Evolutionary conservation across 140 eudicot genomes (phyloP).

Genomic region (Oenanthe javanica): DNA sequence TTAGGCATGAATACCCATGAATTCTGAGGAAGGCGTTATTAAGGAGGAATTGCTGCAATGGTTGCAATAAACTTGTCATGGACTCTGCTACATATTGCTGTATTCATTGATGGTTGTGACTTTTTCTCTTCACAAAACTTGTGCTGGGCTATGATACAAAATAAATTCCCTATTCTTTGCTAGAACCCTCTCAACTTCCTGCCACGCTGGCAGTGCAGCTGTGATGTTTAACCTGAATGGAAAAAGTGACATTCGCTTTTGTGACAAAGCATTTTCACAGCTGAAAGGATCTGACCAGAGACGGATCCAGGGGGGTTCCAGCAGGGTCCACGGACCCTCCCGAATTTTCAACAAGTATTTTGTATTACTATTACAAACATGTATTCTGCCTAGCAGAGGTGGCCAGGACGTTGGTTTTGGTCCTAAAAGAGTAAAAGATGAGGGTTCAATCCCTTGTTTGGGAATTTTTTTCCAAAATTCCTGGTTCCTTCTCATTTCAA

Average conservation of each 20-base stretch:
- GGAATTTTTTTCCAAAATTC: too few species aligned
- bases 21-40: background rate
- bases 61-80: background rate
- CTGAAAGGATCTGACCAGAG: constrained; percentile 44
- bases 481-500: too few species aligned
- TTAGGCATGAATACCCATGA: background rate
- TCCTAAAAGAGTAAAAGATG: too few species aligned
- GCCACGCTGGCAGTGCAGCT: background rate
- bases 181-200: background rate
- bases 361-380: too few species aligned
- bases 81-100: background rate
- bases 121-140: background rate
- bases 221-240: constrained; percentile 11
- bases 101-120: background rate
- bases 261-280: constrained; percentile 79
- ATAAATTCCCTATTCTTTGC: background rate
- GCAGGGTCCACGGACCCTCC: too few species aligned
- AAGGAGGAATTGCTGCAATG: background rate
- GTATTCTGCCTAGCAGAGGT: too few species aligned
- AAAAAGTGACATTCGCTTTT: constrained; percentile 91
- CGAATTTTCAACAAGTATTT: too few species aligned
- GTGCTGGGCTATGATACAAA: background rate
- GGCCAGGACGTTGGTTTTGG: too few species aligned
- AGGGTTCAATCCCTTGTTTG: too few species aligned
- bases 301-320: too few species aligned